Base-by-base conservation (phyloP, 768 basidiomycete genomes). In the Hygrophoropsis aurantiaca region DNA sequence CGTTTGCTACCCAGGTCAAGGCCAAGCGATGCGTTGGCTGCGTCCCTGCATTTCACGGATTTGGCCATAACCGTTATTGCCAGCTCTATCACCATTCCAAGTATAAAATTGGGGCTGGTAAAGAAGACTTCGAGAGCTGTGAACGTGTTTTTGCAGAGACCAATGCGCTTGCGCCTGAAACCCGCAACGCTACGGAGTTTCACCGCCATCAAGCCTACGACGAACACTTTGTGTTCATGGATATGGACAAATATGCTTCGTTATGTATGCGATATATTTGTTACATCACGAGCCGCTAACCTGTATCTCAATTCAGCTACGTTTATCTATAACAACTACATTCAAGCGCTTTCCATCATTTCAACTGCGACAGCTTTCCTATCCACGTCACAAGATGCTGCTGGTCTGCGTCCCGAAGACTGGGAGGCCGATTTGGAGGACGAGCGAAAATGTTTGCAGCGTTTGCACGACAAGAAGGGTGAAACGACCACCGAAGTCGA, bases 11-110 rank as follows among this genome's bases (percentile, higher is more conserved):
- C 8, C 13, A 46, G 42, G 50, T 50, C 34, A 24, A 37, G 18
- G 24, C 15, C n/a, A 24, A 16, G 18, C 9, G 19, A 5, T 37
- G 18, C 24, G 5, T 11, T 7, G 23, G 34, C 6, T 35, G 33
- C 21, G 55, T 64, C 10, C 46, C 58, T 45, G 56, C 66, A 2
- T 71, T 70, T 43, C 68, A 71, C 49, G 66, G 69, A 1, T 67
- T 68, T 45, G 46, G 61, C 8, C 70, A 74, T 52, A 56, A 65
- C 44, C 57, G 58, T 47, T 5, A 27, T 3, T 74, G 70, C 40
- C 70, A 73, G 44, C 43, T 63, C 1, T 16, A 46, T 3, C 49
- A 63, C 46, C 70, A 71, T 41, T 68, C 66, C 16, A 57, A 59
- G 40, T 42, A 38, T 35, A 60, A 66, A 18, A 35, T 38, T 3